Percentiles rank a stretch among this genome's conserved stretches.
phyloP scores from a whole-genome alignment of 768 basidiomycete species.

The Boletus pseudo-olivaceus region DNA sequence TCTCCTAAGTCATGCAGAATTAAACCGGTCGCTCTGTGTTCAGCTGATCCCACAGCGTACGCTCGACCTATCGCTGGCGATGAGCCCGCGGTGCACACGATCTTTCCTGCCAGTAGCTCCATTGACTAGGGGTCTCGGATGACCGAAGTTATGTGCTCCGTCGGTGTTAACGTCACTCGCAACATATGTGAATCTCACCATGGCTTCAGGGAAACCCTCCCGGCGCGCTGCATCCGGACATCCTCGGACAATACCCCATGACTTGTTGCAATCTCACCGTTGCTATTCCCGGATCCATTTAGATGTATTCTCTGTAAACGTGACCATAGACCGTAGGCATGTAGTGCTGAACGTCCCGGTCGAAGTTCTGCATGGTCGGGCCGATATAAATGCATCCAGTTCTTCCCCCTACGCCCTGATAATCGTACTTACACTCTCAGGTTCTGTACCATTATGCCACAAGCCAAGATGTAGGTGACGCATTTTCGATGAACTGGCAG shows the following conservation, averaged over 20 bases:
- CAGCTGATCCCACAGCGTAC: slow-evolving; percentile 56
- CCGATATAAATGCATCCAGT: slow-evolving; percentile 1
- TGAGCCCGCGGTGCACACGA: slow-evolving; percentile 71
- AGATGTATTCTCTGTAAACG: slow-evolving; percentile 4
- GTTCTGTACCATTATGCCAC: slow-evolving; percentile 18
- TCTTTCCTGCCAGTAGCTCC: slow-evolving; percentile 48
- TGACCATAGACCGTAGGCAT: slow-evolving; percentile 2
- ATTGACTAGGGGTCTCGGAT: slow-evolving; percentile 19
- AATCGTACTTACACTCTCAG: neutral
- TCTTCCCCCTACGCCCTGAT: neutral
- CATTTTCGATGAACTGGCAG: neutral
- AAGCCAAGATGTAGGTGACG: slow-evolving; percentile 53
- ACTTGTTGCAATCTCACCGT: slow-evolving; percentile 13
- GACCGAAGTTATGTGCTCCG: neutral
- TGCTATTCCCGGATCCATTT: slow-evolving; percentile 4
- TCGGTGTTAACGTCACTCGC: neutral
- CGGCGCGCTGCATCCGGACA: slow-evolving; percentile 5
- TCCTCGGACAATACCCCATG: slow-evolving; percentile 15
- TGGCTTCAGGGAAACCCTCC: neutral
- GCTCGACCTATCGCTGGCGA: slow-evolving; percentile 66
- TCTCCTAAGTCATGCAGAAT: slow-evolving; percentile 70
- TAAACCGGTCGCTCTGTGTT: slow-evolving; percentile 60
- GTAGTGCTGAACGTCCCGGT: neutral
- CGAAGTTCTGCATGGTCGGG: neutral
- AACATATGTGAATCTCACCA: neutral